phyloP scores from a whole-genome alignment of 306 rosid genomes.

The Medicago truncatula region DNA sequence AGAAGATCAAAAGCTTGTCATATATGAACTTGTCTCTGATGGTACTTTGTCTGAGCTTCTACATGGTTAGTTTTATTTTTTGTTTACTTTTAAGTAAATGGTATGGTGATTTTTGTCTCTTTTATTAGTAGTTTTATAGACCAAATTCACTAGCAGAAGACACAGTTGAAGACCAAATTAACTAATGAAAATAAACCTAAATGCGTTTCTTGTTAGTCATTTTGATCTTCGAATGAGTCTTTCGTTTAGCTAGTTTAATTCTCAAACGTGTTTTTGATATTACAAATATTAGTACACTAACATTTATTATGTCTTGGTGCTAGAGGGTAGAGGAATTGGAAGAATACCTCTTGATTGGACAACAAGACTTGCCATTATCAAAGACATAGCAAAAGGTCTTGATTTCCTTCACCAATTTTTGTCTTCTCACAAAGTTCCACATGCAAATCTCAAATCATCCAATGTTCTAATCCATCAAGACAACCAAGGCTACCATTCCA shows the following conservation, averaged over 20 bases:
- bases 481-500: constrained; percentile 49
- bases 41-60: constrained; percentile 64
- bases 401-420: constrained; percentile 67
- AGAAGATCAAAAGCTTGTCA: constrained; percentile 65
- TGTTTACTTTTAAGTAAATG: neutral
- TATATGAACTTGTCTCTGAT: constrained; percentile 55
- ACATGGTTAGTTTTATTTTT: constrained; percentile 63
- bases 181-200: too few species aligned
- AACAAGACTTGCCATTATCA: constrained; percentile 63
- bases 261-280: too few species aligned
- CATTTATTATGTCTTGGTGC: constrained; percentile 38
- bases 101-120: too few species aligned
- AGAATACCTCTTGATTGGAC: constrained; percentile 65
- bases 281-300: constrained; percentile 32
- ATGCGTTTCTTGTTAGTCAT: neutral
- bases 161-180: too few species aligned
- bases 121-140: too few species aligned
- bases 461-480: constrained; percentile 56
- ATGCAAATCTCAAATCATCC: constrained; percentile 70
- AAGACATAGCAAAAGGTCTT: constrained; percentile 73
- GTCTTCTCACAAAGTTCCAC: constrained; percentile 69
- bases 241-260: too few species aligned
- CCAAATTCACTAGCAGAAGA: too few species aligned
- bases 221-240: too few species aligned
- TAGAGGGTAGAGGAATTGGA: constrained; percentile 63